Percentiles rank a stretch among this genome's conserved stretches.
These are phyloP conservation scores for Mimosa pudica DNA, from an alignment of 306 rosid species.

Conservation along the genomic window DNA sequence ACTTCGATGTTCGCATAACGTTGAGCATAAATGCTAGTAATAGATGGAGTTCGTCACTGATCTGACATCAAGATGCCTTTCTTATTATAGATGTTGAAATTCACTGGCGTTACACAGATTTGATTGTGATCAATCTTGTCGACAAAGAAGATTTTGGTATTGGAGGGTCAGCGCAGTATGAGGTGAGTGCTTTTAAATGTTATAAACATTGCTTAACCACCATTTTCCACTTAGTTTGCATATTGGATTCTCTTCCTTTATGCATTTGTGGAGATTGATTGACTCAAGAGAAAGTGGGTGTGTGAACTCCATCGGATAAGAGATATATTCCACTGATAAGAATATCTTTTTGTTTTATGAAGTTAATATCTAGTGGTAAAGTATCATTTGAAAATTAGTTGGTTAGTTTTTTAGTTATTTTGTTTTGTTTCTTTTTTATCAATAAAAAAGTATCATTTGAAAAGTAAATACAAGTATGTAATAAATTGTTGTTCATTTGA, in stretches of 20 bases:
- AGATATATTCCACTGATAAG: not conserved
- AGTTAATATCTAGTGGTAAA: not conserved
- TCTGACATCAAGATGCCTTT: conserved; percentile 26
- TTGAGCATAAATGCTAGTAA: conserved; percentile 8
- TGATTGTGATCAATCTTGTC: conserved; percentile 47
- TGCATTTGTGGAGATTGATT: not conserved
- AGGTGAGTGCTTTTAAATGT: conserved; percentile 50
- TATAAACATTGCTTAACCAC: conserved; percentile 21
- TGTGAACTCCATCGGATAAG: not conserved
- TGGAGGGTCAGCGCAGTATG: conserved; percentile 67
- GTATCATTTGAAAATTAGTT: too few relatives aligned
- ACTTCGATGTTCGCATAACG: conserved; percentile 12
- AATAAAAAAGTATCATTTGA: not conserved
- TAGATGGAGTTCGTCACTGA: conserved; percentile 7
- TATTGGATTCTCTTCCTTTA: not conserved
- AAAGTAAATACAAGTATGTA: not conserved
- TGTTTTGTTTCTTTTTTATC: too few relatives aligned
- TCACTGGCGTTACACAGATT: conserved; percentile 57
- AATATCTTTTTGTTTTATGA: not conserved
- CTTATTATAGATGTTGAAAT: conserved; percentile 66
- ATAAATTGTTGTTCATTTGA: not conserved
- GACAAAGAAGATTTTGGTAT: conserved; percentile 67
- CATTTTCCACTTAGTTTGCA: not conserved
- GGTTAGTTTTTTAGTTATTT: too few relatives aligned
- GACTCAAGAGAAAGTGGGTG: not conserved